Evolutionary conservation across 805 yeast species (phyloP), one percentile per base, ranked within the genome.

Genomic region (Pichia insulana): DNA sequence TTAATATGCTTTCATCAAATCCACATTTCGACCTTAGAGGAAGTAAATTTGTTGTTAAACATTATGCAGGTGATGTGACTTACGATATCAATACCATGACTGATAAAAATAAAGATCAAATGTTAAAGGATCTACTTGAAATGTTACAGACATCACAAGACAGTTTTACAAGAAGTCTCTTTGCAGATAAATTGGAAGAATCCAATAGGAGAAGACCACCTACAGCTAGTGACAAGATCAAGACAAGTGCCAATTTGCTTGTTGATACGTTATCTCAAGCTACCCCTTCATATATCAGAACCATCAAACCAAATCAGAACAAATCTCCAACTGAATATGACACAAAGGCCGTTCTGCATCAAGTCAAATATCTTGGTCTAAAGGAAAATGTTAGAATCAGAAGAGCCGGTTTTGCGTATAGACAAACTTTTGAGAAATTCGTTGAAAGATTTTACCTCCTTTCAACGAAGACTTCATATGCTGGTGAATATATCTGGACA

Each of bases 1-100:
- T 92, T 55, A 84, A 87, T 52, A 72, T 85, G 78, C 84, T 92
- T 45, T 69, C 88, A 7, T 63, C 74, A 18, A 89, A 88, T 61
- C 82, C 85, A 19, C 94, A 92, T 61, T 88, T 92, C 58, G 96
- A 89, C 55, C 74, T 84, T 54, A 79, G 98, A 57, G 80, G 84
- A 49, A 75, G 80, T 28, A 90, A 92, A 61, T 92, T 92, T 52
- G 68, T 92, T 42, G 78, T 92, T 57, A 89, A 86, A 65, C 99
- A 92, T 65, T 92, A 92, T 67, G 99, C 99, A 18, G 98, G 98
- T 58, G 98, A 92, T 66, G 99, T 92, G 37, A 83, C 88, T 11
- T 92, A 92, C 58, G 96, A 89, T 49, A 80, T 89, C 41, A 67
- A 71, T 26, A 83, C 84, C 7, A 88, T 92, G 85, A 92, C 98